Percentiles rank a stretch among this genome's conserved stretches.
Conservation (phyloP, 1,284 basidiomycete species). For the Marasmius oreades region DNA sequence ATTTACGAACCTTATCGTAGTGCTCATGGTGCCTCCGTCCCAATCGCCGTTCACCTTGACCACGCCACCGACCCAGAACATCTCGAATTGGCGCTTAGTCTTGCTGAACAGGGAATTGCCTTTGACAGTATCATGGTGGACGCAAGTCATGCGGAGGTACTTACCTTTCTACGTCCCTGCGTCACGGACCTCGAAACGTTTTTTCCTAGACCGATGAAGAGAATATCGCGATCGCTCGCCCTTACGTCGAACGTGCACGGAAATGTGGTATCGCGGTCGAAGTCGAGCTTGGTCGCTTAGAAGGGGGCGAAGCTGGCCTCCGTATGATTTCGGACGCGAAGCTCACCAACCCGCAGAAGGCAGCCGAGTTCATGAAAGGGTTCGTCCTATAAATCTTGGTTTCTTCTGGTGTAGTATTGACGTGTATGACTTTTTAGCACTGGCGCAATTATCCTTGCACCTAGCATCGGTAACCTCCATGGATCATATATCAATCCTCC, state of each 20-base stretch:
- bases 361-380: constrained; percentile 41
- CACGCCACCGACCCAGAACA: constrained; percentile 47
- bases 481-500: constrained; percentile 44
- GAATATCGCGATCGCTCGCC: constrained; percentile 43
- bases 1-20: constrained; percentile 16
- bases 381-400: constrained; percentile 11
- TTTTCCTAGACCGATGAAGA: constrained; percentile 50
- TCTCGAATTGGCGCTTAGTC: constrained; percentile 40
- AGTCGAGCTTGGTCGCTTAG: constrained; percentile 49
- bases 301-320: constrained; percentile 47
- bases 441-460: constrained; percentile 42
- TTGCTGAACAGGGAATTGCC: constrained; percentile 43
- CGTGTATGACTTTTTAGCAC: constrained; percentile 26
- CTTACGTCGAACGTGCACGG: constrained; percentile 41
- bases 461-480: constrained; percentile 48
- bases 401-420: too few species aligned
- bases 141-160: constrained; percentile 44
- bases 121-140: constrained; percentile 54
- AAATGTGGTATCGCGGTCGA: constrained; percentile 42
- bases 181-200: background rate
- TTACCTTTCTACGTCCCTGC: background rate
- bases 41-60: constrained; percentile 46
- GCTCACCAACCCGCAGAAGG: constrained; percentile 42
- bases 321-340: constrained; percentile 45
- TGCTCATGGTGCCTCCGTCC: constrained; percentile 43